A percentile compares a stretch with the other conserved stretches of the same genome.
Conservation (phyloP, 73 alveolate genomes). For the Tetrahymena borealis region DNA sequence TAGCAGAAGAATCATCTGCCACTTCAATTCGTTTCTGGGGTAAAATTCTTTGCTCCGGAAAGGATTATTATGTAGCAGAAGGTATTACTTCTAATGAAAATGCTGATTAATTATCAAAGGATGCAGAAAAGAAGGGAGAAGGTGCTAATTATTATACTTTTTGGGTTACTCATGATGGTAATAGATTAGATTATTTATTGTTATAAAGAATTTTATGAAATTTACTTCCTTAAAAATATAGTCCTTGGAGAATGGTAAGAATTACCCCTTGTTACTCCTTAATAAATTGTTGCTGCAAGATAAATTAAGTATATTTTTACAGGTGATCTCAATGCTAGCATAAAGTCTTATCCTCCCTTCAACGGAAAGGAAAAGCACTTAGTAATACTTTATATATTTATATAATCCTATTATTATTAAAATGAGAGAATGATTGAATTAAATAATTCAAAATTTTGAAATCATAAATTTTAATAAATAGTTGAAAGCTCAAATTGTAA, state of each 20-base stretch:
- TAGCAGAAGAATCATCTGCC: conserved; percentile 58
- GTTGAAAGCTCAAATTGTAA: conserved; percentile 79
- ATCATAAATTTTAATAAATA: too few relatives aligned
- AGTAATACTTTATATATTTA: background rate
- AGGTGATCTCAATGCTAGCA: conserved; percentile 80
- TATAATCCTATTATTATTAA: background rate
- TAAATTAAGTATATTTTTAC: conserved; percentile 82
- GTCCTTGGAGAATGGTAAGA: conserved; percentile 86
- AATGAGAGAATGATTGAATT: too few relatives aligned
- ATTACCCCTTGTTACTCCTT: conserved; percentile 92
- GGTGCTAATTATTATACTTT: conserved; percentile 83
- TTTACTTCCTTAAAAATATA: background rate
- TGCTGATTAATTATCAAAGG: conserved; percentile 55
- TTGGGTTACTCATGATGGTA: conserved; percentile 80
- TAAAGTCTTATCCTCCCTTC: conserved; percentile 89
- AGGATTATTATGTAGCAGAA: conserved; percentile 89
- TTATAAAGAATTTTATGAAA: background rate
- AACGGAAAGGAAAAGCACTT: conserved; percentile 90
- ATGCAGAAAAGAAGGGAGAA: conserved; percentile 88
- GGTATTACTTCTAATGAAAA: conserved; percentile 84
- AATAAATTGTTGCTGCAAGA: conserved; percentile 73
- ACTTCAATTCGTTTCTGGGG: conserved; percentile 87
- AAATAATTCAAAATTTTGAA: too few relatives aligned
- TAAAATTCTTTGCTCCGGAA: conserved; percentile 75
- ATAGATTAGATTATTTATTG: too few relatives aligned